These are phyloP conservation scores for Ilyonectria destructans DNA, from an alignment of 2,329 filamentous ascomycete genomes.

Conservation along the genomic window DNA sequence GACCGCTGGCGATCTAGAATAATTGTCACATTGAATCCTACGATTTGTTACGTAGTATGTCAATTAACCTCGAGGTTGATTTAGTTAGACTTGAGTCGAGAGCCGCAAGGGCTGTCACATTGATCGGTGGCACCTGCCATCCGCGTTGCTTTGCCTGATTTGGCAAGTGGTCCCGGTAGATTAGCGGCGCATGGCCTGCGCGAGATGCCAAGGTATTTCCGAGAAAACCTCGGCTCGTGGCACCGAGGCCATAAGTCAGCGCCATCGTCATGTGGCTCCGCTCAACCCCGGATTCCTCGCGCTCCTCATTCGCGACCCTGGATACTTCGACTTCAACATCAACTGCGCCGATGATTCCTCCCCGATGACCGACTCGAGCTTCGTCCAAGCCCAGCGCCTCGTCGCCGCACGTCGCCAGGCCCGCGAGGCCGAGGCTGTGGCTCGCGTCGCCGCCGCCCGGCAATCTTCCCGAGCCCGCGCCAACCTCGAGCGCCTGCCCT, in stretches of 20 bases:
- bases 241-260: conserved; percentile 32
- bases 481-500: conserved; percentile 72
- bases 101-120: neutral
- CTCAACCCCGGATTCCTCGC: conserved; percentile 41
- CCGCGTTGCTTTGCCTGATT: neutral
- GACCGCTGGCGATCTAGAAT: neutral
- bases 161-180: conserved; percentile 9
- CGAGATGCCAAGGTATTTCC: conserved; percentile 17
- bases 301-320: conserved; percentile 33
- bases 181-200: conserved; percentile 7
- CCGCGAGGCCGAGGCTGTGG: conserved; percentile 78
- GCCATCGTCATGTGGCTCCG: conserved; percentile 45
- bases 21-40: neutral
- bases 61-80: neutral
- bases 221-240: conserved; percentile 45
- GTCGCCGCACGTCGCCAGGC: conserved; percentile 85
- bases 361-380: conserved; percentile 74
- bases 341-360: conserved; percentile 51
- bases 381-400: conserved; percentile 91
- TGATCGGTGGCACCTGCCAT: neutral
- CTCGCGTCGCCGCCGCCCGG: conserved; percentile 66
- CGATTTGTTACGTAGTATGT: neutral
- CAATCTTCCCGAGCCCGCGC: conserved; percentile 69
- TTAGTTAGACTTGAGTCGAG: neutral
- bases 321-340: conserved; percentile 25